Conservation (phyloP, 768 basidiomycete species). For the Lentinula boryana region DNA sequence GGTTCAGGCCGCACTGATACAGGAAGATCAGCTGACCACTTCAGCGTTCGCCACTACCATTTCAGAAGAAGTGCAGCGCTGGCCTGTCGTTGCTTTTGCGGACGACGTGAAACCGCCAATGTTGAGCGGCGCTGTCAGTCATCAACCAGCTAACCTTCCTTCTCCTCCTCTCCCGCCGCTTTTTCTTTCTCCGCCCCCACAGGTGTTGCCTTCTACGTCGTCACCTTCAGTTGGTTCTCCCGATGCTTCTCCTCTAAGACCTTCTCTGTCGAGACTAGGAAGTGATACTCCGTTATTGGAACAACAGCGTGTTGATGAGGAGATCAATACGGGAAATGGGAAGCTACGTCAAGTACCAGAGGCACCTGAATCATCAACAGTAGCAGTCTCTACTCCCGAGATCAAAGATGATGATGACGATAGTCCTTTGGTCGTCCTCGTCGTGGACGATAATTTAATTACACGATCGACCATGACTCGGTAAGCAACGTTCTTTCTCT, state of each 20-base stretch:
- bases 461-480: conserved; percentile 19
- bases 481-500: conserved; percentile 8
- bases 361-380: neutral
- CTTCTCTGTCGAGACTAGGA: conserved; percentile 3
- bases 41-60: neutral
- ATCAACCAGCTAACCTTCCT: neutral
- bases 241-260: neutral
- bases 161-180: neutral
- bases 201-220: neutral
- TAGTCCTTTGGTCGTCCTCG: conserved; percentile 18
- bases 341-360: neutral
- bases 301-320: neutral
- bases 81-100: conserved; percentile 1
- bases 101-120: neutral
- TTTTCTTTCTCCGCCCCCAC: neutral
- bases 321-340: neutral
- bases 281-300: neutral
- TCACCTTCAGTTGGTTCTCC: conserved; percentile 5
- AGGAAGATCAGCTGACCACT: neutral
- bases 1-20: conserved; percentile 4
- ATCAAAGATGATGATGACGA: neutral
- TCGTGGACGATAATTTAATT: conserved; percentile 29
- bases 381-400: neutral
- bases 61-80: neutral
- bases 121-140: neutral